Percentiles rank a stretch among this genome's conserved stretches.
phyloP scores from a whole-genome alignment of 306 rosid species.

The Prunus mongolica region DNA sequence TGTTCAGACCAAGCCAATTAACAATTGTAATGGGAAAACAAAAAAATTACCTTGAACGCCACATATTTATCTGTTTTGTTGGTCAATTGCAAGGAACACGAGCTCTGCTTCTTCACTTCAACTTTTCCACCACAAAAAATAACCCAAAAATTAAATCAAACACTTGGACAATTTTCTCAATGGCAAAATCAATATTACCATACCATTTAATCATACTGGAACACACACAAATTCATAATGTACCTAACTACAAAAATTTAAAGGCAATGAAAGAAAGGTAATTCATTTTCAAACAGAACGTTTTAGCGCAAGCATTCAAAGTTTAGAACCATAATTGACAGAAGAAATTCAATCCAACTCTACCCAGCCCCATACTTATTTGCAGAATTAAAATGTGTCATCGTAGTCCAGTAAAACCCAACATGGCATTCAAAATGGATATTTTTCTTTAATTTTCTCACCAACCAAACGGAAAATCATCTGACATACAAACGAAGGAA shows the following conservation, averaged over 20 bases:
- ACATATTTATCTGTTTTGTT: slow-evolving; percentile 44
- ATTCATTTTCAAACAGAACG: not conserved
- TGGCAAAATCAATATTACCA: not conserved
- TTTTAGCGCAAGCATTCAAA: not conserved
- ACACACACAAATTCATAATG: not conserved
- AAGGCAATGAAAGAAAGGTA: not conserved
- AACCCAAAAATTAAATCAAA: not conserved
- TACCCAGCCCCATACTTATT: not conserved
- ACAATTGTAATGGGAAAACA: not conserved
- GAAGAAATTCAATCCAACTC: not conserved
- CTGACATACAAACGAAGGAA: not conserved
- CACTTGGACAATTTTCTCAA: not conserved
- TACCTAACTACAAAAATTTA: not conserved
- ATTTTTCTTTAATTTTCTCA: not conserved
- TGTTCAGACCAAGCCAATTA: slow-evolving; percentile 5
- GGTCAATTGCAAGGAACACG: slow-evolving; percentile 46
- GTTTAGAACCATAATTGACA: not conserved
- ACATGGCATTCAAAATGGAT: not conserved
- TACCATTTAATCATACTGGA: not conserved
- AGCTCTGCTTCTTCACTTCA: slow-evolving; percentile 50
- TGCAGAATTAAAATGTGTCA: not conserved
- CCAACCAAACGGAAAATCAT: not conserved
- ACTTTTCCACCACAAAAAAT: slow-evolving; percentile 26
- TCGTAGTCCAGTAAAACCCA: not conserved
- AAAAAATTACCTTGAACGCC: slow-evolving; percentile 39